Conservation (phyloP, 1,284 basidiomycete species). For the Fomitopsis palustris region DNA sequence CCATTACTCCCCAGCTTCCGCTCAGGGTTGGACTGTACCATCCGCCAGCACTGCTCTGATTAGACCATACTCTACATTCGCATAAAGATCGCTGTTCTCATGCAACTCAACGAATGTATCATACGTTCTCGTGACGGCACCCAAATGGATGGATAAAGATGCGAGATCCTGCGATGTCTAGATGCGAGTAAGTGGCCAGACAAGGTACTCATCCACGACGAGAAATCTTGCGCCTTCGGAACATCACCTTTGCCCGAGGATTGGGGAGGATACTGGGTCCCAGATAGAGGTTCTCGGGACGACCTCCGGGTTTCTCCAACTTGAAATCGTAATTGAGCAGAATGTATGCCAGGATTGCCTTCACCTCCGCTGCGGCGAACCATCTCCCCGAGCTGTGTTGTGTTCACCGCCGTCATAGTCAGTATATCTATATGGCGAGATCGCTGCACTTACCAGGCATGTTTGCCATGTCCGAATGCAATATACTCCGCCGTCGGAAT, state of each 20-base stretch:
- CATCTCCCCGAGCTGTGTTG: constrained; percentile 17
- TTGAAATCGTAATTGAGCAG: constrained; percentile 20
- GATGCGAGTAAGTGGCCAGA: no score
- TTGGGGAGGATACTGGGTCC: constrained; percentile 12
- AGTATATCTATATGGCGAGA: no score
- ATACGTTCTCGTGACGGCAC: no score
- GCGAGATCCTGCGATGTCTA: no score
- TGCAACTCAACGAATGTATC: background rate
- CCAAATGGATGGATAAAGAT: no score
- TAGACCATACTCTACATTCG: no score
- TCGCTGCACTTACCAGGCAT: constrained; percentile 22
- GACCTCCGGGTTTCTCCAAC: constrained; percentile 13
- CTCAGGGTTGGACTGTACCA: constrained; percentile 1
- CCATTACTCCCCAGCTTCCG: constrained; percentile 1
- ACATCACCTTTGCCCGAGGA: constrained; percentile 14
- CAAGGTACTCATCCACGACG: no score
- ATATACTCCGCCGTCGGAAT: constrained; percentile 23
- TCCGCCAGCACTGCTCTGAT: background rate
- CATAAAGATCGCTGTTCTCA: no score
- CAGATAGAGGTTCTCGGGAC: constrained; percentile 11
- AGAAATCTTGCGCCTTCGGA: constrained; percentile 13
- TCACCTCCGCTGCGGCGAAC: constrained; percentile 18
- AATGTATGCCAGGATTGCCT: constrained; percentile 17
- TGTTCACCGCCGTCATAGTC: no score
- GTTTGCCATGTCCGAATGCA: constrained; percentile 25